Base-by-base conservation (phyloP, 2,329 filamentous ascomycete species). In the Colletotrichum kahawae region DNA sequence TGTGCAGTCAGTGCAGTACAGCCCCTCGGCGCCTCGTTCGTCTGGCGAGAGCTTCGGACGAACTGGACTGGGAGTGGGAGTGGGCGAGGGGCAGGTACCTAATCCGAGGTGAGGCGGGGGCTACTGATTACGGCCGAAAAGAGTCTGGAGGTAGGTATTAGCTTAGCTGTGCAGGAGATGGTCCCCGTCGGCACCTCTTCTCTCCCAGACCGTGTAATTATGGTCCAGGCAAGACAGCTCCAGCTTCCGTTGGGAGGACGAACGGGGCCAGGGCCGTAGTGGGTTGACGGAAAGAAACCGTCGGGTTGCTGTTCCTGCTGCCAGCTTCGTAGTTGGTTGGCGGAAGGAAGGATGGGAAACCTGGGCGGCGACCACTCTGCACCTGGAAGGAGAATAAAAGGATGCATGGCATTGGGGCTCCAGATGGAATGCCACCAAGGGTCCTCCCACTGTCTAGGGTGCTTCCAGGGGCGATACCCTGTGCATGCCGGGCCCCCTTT, bases 1-100 rank as follows among this genome's bases (percentile, higher is more conserved):
- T 33, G 43, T 16, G 29, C 18, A 21, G 29, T 36, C 18, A 21
- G 29, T 36, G 48, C 62, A 16, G 70, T 74, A 74, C 72, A 74
- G 68, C 72, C 72, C 72, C 68, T 71, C 72, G 68, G 68, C 72
- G 72, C 72, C 72, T 66, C 72, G 54, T 60, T 74, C 16, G 68
- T 66, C 38, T 62, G 62, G 62, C 24, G 24, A 63, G 16, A 33
- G 38, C 38, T 56, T 69, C 56, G 38, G 56, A 63, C 56, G 56
- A 51, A 59, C 54, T 34, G 62, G 68, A 48, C 38, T n/a, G 31
- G 24, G 48, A 24, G 27, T n/a, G 31, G 24, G 48, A 24, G 27
- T 18, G 36, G n/a, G 29, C 70, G 36, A 34, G 21, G 62, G 21
- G 43, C 21, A 71, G 34, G 67, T 57, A 31, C 13, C 4, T 31